phyloP scores from a whole-genome alignment of 371 early-diverging fungal species.

The Globomyces sp. region DNA sequence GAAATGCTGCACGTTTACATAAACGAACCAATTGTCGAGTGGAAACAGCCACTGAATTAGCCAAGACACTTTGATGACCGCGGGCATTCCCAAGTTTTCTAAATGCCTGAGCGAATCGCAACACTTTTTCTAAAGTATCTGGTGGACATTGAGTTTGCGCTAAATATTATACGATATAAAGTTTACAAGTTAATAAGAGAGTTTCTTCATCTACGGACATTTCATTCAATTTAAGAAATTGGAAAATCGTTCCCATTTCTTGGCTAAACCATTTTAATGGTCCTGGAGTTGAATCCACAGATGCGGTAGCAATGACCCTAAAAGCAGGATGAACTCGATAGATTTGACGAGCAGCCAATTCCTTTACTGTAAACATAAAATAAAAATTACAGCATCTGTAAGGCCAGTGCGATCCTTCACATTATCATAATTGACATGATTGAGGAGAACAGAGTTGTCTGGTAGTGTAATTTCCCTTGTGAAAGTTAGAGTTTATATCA shows the following conservation, averaged over 20 bases:
- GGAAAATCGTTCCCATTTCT: constrained; percentile 72
- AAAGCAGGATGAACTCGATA: constrained; percentile 72
- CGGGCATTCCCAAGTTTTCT: constrained; percentile 69
- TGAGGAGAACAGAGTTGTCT: constrained; percentile 65
- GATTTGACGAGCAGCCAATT: constrained; percentile 41
- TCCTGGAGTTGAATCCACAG: constrained; percentile 32
- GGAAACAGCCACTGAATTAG: constrained; percentile 60
- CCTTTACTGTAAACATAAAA: constrained; percentile 22
- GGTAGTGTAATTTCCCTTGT: constrained; percentile 64
- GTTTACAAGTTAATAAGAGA: constrained; percentile 47
- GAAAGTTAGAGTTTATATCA: background rate
- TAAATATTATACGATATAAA: background rate
- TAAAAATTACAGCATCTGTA: constrained; percentile 35
- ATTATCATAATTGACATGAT: constrained; percentile 56
- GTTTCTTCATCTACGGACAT: constrained; percentile 65
- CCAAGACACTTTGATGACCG: constrained; percentile 61
- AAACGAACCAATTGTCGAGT: constrained; percentile 78
- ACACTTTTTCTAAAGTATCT: constrained; percentile 56
- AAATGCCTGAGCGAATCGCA: constrained; percentile 61
- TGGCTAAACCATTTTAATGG: constrained; percentile 62
- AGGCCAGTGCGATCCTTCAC: constrained; percentile 51
- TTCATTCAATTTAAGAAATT: constrained; percentile 67
- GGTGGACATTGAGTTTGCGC: constrained; percentile 55
- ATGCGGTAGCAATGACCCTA: constrained; percentile 72
- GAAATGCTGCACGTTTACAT: constrained; percentile 66